Percentiles rank a stretch among this genome's conserved stretches.
Evolutionary conservation across 2,329 filamentous ascomycete genomes (phyloP).

Genomic region (Exophiala mesophila): DNA sequence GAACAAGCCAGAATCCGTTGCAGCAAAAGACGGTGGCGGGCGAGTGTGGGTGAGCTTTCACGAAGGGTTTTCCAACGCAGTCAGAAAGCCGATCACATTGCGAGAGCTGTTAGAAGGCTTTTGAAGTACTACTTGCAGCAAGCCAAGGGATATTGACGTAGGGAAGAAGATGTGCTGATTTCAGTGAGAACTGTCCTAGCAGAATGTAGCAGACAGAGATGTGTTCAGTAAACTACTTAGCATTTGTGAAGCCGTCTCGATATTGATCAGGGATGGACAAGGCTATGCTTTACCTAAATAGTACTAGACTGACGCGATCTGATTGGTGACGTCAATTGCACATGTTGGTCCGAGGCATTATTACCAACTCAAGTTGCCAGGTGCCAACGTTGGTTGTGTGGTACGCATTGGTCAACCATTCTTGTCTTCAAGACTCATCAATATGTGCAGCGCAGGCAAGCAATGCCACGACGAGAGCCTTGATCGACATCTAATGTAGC

Average conservation of each 20-base stretch:
- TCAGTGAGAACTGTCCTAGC: too few relatives aligned
- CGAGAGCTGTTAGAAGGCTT: conserved; percentile 63
- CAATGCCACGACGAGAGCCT: not conserved
- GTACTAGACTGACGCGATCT: not conserved
- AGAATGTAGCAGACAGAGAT: too few relatives aligned
- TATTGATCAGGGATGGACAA: too few relatives aligned
- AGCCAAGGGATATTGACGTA: too few relatives aligned
- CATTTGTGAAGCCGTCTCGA: too few relatives aligned
- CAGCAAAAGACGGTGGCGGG: conserved; percentile 40
- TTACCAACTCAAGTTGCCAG: too few relatives aligned
- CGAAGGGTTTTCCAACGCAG: conserved; percentile 88
- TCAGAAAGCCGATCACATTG: conserved; percentile 78
- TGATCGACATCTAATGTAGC: not conserved
- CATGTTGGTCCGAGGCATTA: not conserved
- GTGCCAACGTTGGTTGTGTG: too few relatives aligned
- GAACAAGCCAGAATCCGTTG: conserved; percentile 24
- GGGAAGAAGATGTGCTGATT: too few relatives aligned
- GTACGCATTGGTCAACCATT: too few relatives aligned
- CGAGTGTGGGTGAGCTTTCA: conserved; percentile 85
- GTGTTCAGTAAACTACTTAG: too few relatives aligned
- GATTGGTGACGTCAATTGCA: not conserved
- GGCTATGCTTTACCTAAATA: not conserved
- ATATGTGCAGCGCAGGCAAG: not conserved
- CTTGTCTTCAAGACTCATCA: too few relatives aligned
- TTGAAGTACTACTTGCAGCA: too few relatives aligned